phyloP scores from a whole-genome alignment of 1,284 basidiomycete species.

The Abortiporus biennis region DNA sequence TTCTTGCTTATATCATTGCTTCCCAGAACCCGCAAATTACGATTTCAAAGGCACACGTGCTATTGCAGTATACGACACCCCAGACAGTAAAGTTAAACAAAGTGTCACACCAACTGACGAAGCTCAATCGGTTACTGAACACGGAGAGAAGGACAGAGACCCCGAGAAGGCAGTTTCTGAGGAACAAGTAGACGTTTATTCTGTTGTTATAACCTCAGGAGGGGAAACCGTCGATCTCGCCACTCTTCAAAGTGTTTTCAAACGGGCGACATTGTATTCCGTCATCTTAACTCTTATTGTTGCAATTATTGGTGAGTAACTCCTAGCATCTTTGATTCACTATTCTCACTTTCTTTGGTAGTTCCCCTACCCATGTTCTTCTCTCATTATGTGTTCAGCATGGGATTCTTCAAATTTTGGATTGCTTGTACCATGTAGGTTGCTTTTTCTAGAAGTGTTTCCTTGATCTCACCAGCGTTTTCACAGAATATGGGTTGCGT shows the following conservation, averaged over 20 bases:
- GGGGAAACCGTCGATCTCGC: slow-evolving; percentile 1
- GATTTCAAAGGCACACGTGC: slow-evolving; percentile 40
- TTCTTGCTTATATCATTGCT: not conserved
- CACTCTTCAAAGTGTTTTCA: slow-evolving; percentile 31
- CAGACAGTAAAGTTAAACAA: slow-evolving; percentile 10
- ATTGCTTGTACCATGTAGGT: slow-evolving; percentile 40
- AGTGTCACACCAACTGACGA: slow-evolving; percentile 5
- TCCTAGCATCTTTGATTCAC: not conserved
- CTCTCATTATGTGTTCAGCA: slow-evolving; percentile 43
- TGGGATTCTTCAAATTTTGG: slow-evolving; percentile 46
- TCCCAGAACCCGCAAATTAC: slow-evolving; percentile 37
- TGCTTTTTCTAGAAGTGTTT: slow-evolving; percentile 2
- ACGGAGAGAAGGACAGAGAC: not conserved
- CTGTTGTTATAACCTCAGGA: not conserved
- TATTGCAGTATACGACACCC: slow-evolving; percentile 30
- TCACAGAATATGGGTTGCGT: slow-evolving; percentile 39
- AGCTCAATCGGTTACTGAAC: too few relatives aligned
- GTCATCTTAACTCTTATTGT: slow-evolving; percentile 32
- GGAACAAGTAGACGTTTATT: slow-evolving; percentile 13
- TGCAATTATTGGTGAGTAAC: slow-evolving; percentile 31
- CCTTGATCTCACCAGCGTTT: slow-evolving; percentile 1
- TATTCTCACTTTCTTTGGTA: slow-evolving; percentile 12
- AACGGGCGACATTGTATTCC: slow-evolving; percentile 35
- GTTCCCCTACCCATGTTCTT: slow-evolving; percentile 50
- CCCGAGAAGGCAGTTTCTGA: slow-evolving; percentile 7